Percentiles rank a stretch among this genome's conserved stretches.
Evolutionary conservation across 192 early-diverging fungal genomes (phyloP).

Genomic region (Spizellomyces punctatus): DNA sequence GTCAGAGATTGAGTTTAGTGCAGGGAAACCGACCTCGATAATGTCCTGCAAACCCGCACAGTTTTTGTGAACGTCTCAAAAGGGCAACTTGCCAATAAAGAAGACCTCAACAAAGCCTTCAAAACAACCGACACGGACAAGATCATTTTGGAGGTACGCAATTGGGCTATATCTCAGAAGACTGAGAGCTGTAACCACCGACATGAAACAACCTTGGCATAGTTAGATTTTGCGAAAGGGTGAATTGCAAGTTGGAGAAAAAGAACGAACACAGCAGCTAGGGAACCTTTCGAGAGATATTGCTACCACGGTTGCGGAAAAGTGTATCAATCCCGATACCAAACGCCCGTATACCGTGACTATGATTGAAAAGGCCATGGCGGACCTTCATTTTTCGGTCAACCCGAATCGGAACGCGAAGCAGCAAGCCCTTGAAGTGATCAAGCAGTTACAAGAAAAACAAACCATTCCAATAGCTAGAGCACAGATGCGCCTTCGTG

Average conservation of each 20-base stretch:
- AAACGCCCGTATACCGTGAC: constrained; percentile 94
- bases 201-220: no score
- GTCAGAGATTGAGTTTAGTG: not conserved
- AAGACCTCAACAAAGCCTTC: constrained; percentile 87
- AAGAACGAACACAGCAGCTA: constrained; percentile 85
- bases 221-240: constrained; percentile 88
- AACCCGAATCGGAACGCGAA: constrained; percentile 89
- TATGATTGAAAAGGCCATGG: constrained; percentile 98
- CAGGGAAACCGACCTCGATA: constrained; percentile 94
- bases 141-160: constrained; percentile 62
- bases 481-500: constrained; percentile 89
- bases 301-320: constrained; percentile 93
- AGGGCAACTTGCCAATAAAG: constrained; percentile 88
- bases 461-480: constrained; percentile 87
- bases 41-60: constrained; percentile 89
- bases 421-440: constrained; percentile 93
- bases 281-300: constrained; percentile 87
- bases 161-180: not conserved
- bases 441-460: constrained; percentile 89
- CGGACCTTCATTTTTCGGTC: constrained; percentile 88
- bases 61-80: constrained; percentile 97
- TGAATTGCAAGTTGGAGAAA: constrained; percentile 95
- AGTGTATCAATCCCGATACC: constrained; percentile 93
- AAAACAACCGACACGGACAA: constrained; percentile 81
- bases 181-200: no score